A percentile compares a stretch with the other conserved stretches of the same genome.
phyloP scores from a whole-genome alignment of 331 rosid genomes.

The Arachis monticola region DNA sequence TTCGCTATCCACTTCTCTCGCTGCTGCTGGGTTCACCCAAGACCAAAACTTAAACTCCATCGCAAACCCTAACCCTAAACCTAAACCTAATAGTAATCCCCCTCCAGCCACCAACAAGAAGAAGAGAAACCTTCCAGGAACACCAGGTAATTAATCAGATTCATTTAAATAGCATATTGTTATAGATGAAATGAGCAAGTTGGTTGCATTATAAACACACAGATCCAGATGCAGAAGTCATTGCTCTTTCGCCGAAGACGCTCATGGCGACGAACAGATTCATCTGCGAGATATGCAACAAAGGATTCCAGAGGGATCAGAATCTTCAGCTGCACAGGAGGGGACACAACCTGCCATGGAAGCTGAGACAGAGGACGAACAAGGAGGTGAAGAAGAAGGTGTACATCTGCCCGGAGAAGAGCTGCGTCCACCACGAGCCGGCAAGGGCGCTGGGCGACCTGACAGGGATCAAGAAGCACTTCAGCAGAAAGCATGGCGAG shows the following conservation, averaged over 20 bases:
- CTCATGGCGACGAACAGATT: constrained; percentile 84
- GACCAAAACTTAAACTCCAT: constrained; percentile 48
- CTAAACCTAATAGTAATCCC: constrained; percentile 24
- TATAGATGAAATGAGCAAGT: too few relatives aligned
- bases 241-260: constrained; percentile 71
- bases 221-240: constrained; percentile 93
- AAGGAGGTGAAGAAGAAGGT: constrained; percentile 74
- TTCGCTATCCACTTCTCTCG: constrained; percentile 55
- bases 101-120: constrained; percentile 62
- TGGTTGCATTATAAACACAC: neutral
- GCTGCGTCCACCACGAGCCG: constrained; percentile 76
- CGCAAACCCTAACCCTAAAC: constrained; percentile 54
- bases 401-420: constrained; percentile 77
- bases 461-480: constrained; percentile 84
- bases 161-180: too few relatives aligned
- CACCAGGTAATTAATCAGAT: constrained; percentile 54
- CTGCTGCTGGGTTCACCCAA: constrained; percentile 41
- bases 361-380: constrained; percentile 63
- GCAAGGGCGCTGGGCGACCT: constrained; percentile 80
- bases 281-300: constrained; percentile 85
- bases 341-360: constrained; percentile 91
- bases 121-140: constrained; percentile 85
- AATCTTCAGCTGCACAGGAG: constrained; percentile 81
- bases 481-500: constrained; percentile 82
- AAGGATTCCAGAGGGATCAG: constrained; percentile 87